Percentiles rank a stretch among this genome's conserved stretches.
Conservation (phyloP, 352 stramenopile species). For the Phytophthora melonis region DNA sequence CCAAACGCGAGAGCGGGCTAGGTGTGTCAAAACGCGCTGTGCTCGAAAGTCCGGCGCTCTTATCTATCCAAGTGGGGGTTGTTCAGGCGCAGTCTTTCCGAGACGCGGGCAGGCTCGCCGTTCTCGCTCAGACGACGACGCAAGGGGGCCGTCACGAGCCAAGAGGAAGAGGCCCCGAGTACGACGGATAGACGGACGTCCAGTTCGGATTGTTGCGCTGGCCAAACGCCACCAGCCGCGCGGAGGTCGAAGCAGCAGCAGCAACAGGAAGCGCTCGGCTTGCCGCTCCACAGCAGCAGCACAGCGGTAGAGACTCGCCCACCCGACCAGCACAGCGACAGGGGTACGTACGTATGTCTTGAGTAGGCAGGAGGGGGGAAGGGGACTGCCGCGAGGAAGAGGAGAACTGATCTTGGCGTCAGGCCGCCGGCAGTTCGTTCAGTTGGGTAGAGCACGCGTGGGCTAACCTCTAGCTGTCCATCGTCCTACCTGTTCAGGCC, state of each 20-base stretch:
- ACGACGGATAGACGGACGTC: constrained; percentile 38
- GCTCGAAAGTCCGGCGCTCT: background rate
- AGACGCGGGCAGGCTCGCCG: background rate
- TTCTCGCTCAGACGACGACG: constrained; percentile 20
- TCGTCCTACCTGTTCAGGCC: background rate
- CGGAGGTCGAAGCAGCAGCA: too few relatives aligned
- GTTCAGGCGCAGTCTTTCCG: background rate
- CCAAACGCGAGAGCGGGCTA: background rate
- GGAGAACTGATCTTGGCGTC: too few relatives aligned
- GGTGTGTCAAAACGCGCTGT: constrained; percentile 5
- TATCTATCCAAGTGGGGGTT: too few relatives aligned
- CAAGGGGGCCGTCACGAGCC: constrained; percentile 20
- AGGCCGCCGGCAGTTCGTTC: too few relatives aligned
- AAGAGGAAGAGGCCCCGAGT: constrained; percentile 25
- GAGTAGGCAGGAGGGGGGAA: too few relatives aligned
- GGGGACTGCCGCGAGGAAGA: too few relatives aligned
- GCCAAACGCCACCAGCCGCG: constrained; percentile 18
- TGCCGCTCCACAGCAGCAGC: background rate
- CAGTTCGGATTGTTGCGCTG: constrained; percentile 54
- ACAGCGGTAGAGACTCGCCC: background rate
- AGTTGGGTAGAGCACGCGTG: too few relatives aligned
- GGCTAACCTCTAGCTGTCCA: too few relatives aligned
- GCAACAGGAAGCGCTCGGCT: too few relatives aligned
- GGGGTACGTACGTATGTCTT: too few relatives aligned
- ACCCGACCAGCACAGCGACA: too few relatives aligned